Evolutionary conservation across 768 basidiomycete species (phyloP).

Genomic region (Termitomyces bulborhizus): DNA sequence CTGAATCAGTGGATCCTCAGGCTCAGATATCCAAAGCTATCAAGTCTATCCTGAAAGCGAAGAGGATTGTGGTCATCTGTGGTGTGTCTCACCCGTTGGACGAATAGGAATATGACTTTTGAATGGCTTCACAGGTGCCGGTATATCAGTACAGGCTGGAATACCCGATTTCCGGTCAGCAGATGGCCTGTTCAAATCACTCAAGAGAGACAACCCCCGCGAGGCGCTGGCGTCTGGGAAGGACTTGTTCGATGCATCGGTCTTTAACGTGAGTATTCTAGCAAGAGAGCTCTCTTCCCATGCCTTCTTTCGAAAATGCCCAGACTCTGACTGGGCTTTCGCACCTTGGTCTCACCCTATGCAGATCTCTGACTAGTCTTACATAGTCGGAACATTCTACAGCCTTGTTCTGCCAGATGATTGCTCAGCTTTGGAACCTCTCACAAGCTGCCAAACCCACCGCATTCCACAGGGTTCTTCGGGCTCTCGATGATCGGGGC

Average conservation of each 20-base stretch:
- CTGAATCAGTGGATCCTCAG: conserved; percentile 35
- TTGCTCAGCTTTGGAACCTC: conserved; percentile 71
- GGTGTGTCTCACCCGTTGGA: conserved; percentile 42
- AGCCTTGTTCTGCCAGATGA: conserved; percentile 82
- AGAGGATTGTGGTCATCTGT: conserved; percentile 79
- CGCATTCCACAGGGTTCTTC: conserved; percentile 72
- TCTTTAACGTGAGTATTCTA: conserved; percentile 63
- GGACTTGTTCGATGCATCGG: conserved; percentile 87
- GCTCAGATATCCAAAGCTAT: conserved; percentile 48
- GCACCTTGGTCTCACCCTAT: background rate
- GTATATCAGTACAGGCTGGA: conserved; percentile 81
- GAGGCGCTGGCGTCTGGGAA: conserved; percentile 69
- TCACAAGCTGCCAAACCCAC: conserved; percentile 73
- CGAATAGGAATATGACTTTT: background rate
- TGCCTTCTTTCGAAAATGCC: background rate
- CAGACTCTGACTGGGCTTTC: conserved; percentile 3
- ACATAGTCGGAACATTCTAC: conserved; percentile 68
- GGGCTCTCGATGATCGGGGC: conserved; percentile 67
- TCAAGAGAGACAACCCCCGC: conserved; percentile 74
- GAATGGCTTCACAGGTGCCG: conserved; percentile 53
- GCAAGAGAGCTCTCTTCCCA: background rate
- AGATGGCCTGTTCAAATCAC: conserved; percentile 70
- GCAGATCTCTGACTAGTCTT: conserved; percentile 2
- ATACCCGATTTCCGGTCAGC: conserved; percentile 88
- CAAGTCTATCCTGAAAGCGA: conserved; percentile 71